Base-by-base conservation (phyloP, 768 basidiomycete genomes). In the Omphalotus guepiniiformis region DNA sequence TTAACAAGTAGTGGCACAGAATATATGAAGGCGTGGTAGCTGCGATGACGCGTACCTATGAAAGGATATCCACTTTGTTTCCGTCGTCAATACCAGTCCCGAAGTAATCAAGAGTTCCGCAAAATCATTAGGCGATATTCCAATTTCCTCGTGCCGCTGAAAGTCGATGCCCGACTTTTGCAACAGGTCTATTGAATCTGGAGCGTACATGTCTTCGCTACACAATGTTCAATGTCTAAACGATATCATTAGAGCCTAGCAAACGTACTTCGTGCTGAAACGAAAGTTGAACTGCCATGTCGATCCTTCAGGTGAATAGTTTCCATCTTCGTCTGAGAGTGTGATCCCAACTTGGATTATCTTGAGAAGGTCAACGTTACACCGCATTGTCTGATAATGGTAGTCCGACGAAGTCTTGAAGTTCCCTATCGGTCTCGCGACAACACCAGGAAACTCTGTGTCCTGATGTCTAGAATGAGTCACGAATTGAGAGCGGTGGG, bases 231-330 rank as follows among this genome's bases (percentile, higher is more conserved):
- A 49, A 22, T 16, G 15, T 35, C 36, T 52, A 49, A 54, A 52
- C 55, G 30, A 37, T 30, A 28, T 13, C 32, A 30, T n/a, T 19
- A 22, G 39, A 21, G 25, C 42, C 22, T 40, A 36, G n/a, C 26
- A 39, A 11, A 72, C 85, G 55, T 61, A 93, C 95, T 79, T 79
- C 52, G 93, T 69, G 65, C 80, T 89, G 67, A 98, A 99, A 61
- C 79, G 80, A 73, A 99, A 98, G 66, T 99, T 99, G 72, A 99
- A 99, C 66, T 99, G 96, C 96, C 96, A 99, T 44, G 94, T 96
- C 25, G 88, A 88, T 28, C 85, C 80, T 44, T 95, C 94, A 56
- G 83, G 83, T 9, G 94, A 92, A 48, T 85, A 83, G 60, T 93
- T 86, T 4, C 96, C 96, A 26, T 96, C 82, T 63, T 94, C 93